phyloP scores from a whole-genome alignment of 257 asterid species.

The Linaria vulgaris region DNA sequence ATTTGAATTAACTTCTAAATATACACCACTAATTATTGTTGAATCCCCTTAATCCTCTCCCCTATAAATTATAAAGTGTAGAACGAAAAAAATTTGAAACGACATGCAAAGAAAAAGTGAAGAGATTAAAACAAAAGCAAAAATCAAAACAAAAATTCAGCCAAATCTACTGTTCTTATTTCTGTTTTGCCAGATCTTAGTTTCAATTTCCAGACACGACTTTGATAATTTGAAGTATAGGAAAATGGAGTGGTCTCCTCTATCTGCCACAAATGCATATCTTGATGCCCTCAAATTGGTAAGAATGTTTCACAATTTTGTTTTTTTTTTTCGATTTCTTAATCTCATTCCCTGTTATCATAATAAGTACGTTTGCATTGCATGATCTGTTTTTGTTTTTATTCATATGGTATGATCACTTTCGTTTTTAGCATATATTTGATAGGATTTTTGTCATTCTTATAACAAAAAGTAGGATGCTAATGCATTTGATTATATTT shows the following conservation, averaged over 20 bases:
- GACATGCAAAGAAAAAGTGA: background rate
- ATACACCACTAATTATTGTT: slow-evolving; percentile 29
- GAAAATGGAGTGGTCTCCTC: slow-evolving; percentile 63
- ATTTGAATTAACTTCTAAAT: slow-evolving; percentile 1
- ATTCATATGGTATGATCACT: no score
- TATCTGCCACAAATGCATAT: slow-evolving; percentile 60
- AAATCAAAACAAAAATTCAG: slow-evolving; percentile 29
- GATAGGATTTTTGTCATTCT: no score
- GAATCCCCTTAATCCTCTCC: slow-evolving; percentile 41
- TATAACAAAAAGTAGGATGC: background rate
- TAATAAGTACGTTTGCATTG: no score
- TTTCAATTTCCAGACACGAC: slow-evolving; percentile 14
- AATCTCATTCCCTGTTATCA: background rate
- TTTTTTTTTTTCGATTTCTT: background rate
- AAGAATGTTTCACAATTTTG: background rate
- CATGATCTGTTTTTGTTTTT: background rate
- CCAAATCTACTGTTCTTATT: background rate
- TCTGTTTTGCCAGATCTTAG: slow-evolving; percentile 6
- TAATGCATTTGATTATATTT: background rate
- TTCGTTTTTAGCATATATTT: no score
- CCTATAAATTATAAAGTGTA: background rate
- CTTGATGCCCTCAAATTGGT: slow-evolving; percentile 67
- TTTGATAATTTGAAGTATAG: slow-evolving; percentile 5
- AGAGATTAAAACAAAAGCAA: background rate
- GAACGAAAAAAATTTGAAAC: background rate